phyloP scores from a whole-genome alignment of 768 basidiomycete genomes.

The Tephrocybe sp. region DNA sequence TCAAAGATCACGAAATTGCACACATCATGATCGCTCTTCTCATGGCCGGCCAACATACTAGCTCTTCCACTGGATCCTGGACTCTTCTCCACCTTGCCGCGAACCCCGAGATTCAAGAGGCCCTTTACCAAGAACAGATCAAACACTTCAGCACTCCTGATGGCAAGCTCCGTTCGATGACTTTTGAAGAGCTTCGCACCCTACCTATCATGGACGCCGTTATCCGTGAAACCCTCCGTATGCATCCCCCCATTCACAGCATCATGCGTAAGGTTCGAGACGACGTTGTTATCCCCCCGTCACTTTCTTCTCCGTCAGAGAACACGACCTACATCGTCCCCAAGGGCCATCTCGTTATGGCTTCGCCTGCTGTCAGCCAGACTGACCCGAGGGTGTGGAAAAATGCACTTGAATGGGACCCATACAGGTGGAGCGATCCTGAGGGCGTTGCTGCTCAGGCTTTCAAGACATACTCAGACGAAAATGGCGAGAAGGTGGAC shows the following conservation, averaged over 20 bases:
- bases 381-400: slow-evolving; percentile 84
- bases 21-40: slow-evolving; percentile 98
- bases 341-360: slow-evolving; percentile 85
- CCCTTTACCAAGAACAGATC: slow-evolving; percentile 88
- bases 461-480: slow-evolving; percentile 69
- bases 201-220: slow-evolving; percentile 84
- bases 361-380: slow-evolving; percentile 85
- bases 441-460: slow-evolving; percentile 81
- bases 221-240: slow-evolving; percentile 90
- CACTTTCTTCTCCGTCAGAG: slow-evolving; percentile 75
- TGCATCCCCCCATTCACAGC: slow-evolving; percentile 95
- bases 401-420: slow-evolving; percentile 70
- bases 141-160: slow-evolving; percentile 75
- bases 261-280: slow-evolving; percentile 91
- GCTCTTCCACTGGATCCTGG: slow-evolving; percentile 92
- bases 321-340: slow-evolving; percentile 81
- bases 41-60: slow-evolving; percentile 99
- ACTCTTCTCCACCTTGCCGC: slow-evolving; percentile 81
- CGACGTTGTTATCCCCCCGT: slow-evolving; percentile 77
- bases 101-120: slow-evolving; percentile 72
- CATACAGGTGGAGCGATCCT: slow-evolving; percentile 80
- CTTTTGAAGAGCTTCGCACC: slow-evolving; percentile 81
- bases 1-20: slow-evolving; percentile 89
- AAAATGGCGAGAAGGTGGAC: slow-evolving; percentile 86
- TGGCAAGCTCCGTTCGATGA: slow-evolving; percentile 75